Percentiles rank a stretch among this genome's conserved stretches.
Evolutionary conservation across 768 basidiomycete species (phyloP).

Genomic region (Boletus rufocinnamomeus): DNA sequence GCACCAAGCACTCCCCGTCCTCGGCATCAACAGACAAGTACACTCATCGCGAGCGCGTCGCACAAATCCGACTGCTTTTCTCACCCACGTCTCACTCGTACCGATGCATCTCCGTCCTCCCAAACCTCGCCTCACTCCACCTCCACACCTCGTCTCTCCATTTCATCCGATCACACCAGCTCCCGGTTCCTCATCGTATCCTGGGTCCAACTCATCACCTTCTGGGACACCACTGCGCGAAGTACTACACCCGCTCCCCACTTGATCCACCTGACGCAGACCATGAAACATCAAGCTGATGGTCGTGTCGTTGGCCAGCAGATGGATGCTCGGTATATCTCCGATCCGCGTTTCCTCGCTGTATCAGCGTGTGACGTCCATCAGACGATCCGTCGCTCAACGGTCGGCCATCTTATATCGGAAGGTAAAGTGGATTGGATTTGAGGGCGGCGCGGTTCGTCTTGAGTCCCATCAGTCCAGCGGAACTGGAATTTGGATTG

Average conservation of each 20-base stretch:
- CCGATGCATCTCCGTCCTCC: no score
- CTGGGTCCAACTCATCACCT: no score
- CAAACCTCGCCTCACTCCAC: no score
- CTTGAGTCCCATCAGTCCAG: constrained; percentile 84
- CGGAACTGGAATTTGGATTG: constrained; percentile 82
- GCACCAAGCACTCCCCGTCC: no score
- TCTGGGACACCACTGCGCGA: no score
- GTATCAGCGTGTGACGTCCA: neutral
- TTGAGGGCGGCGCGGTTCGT: constrained; percentile 93
- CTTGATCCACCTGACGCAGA: constrained; percentile 56
- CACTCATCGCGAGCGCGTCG: no score
- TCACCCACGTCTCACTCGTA: no score
- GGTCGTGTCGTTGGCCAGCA: constrained; percentile 88
- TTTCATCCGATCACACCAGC: no score
- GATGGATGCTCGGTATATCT: constrained; percentile 77
- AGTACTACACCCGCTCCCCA: constrained; percentile 51
- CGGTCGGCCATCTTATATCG: constrained; percentile 78
- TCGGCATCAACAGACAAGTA: no score
- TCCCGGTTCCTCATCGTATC: no score
- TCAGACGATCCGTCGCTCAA: constrained; percentile 87
- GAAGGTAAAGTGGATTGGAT: constrained; percentile 86
- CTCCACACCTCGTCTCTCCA: no score
- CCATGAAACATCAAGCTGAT: constrained; percentile 85
- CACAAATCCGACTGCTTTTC: no score
- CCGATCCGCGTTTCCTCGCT: neutral